Evolutionary conservation across 352 stramenopile species (phyloP).

Genomic region (Pythium oligandrum): DNA sequence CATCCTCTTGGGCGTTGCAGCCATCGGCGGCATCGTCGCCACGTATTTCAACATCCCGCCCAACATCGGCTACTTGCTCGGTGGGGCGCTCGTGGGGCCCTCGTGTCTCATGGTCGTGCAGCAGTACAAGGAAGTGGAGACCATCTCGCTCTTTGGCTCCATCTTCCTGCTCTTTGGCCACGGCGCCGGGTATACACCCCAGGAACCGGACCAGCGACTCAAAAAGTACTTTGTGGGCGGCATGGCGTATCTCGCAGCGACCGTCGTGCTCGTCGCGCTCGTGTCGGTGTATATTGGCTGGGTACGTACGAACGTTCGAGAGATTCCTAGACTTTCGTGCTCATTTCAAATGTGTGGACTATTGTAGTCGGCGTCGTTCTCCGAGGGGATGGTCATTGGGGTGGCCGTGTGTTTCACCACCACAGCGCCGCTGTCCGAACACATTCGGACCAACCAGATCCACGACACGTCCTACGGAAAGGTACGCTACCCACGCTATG

Average conservation of each 20-base stretch:
- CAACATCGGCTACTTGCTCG: conserved; percentile 89
- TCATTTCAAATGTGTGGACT: no score
- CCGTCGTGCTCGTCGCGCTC: conserved; percentile 64
- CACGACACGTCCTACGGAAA: conserved; percentile 75
- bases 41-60: conserved; percentile 86
- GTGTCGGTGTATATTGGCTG: conserved; percentile 72
- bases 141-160: conserved; percentile 91
- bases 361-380: conserved; percentile 52
- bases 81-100: conserved; percentile 86
- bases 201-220: conserved; percentile 61
- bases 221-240: conserved; percentile 69
- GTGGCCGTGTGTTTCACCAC: conserved; percentile 80
- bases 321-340: no score
- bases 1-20: conserved; percentile 71
- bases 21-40: conserved; percentile 86
- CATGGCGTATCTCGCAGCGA: conserved; percentile 66
- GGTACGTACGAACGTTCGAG: conserved; percentile 17
- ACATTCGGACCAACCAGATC: conserved; percentile 76
- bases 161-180: conserved; percentile 93
- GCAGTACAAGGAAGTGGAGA: conserved; percentile 91
- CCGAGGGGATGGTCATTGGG: conserved; percentile 73
- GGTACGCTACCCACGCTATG: conserved; percentile 23
- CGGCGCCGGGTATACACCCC: conserved; percentile 64
- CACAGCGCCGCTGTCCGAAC: conserved; percentile 76
- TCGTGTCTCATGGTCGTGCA: conserved; percentile 83